Evolutionary conservation across 768 basidiomycete genomes (phyloP).

Genomic region (Russula sp.): DNA sequence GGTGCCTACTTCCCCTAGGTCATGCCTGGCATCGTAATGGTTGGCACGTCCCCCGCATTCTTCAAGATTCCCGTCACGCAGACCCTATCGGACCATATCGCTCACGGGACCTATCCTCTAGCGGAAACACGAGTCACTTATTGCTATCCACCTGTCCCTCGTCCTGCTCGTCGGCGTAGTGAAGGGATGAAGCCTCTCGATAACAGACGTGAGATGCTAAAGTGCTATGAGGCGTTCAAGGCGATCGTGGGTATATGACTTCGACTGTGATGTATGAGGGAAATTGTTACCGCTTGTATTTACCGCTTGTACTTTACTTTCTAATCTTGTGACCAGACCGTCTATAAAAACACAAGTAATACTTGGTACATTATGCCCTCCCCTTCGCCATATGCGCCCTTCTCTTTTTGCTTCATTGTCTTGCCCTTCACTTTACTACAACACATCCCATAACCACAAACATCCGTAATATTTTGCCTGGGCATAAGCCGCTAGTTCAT

Average conservation of each 20-base stretch:
- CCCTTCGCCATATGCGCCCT: neutral
- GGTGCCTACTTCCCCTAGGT: neutral
- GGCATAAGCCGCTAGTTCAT: too few species aligned
- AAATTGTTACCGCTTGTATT: too few species aligned
- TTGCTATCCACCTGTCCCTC: constrained; percentile 14
- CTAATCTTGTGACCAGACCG: neutral
- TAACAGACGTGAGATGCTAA: constrained; percentile 9
- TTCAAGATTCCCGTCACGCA: constrained; percentile 1
- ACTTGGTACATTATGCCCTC: neutral
- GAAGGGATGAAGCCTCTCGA: constrained; percentile 23
- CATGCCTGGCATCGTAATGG: constrained; percentile 1
- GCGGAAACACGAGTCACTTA: neutral
- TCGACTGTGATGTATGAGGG: neutral
- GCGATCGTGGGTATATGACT: constrained; percentile 5
- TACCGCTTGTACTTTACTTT: too few species aligned
- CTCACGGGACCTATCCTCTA: neutral
- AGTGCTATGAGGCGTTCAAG: constrained; percentile 23
- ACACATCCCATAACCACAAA: too few species aligned
- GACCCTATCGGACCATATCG: neutral
- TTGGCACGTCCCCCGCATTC: neutral
- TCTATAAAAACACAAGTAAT: neutral
- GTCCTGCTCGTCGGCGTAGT: constrained; percentile 9
- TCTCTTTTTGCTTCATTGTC: too few species aligned
- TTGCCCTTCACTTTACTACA: too few species aligned
- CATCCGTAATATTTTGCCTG: too few species aligned